phyloP scores from a whole-genome alignment of 257 asterid genomes.

The Fraxinus quadrangulata region DNA sequence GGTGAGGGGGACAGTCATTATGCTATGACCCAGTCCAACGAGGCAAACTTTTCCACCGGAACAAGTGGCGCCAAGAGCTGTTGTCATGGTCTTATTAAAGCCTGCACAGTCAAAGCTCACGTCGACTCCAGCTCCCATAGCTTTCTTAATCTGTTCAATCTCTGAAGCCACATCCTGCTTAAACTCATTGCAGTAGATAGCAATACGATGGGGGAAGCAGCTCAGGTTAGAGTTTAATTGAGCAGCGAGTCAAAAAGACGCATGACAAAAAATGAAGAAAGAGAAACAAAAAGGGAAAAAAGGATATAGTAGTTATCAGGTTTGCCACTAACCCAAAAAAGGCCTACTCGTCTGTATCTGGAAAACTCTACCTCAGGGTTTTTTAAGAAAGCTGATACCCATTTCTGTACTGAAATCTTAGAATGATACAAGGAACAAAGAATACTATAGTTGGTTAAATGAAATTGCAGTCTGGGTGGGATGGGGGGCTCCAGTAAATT shows the following conservation, averaged over 20 bases:
- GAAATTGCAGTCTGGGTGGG: background rate
- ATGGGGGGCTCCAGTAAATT: background rate
- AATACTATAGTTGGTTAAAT: background rate
- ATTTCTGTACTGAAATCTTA: background rate
- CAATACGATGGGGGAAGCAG: background rate
- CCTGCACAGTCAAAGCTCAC: slow-evolving; percentile 88
- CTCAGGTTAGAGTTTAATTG: background rate
- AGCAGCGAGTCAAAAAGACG: background rate
- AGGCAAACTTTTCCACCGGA: slow-evolving; percentile 95
- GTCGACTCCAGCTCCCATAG: slow-evolving; percentile 59
- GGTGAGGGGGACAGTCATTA: slow-evolving; percentile 82
- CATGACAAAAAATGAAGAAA: background rate
- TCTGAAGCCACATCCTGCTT: slow-evolving; percentile 70
- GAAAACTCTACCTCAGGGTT: background rate
- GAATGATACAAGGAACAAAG: background rate
- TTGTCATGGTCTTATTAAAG: slow-evolving; percentile 78
- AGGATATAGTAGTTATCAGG: no score
- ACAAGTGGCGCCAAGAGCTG: slow-evolving; percentile 76
- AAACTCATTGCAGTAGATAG: background rate
- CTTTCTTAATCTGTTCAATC: slow-evolving; percentile 57
- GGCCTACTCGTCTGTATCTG: background rate
- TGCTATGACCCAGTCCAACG: slow-evolving; percentile 79
- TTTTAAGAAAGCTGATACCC: background rate
- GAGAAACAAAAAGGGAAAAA: no score
- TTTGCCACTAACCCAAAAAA: no score